These are phyloP conservation scores for Phialophora verrucosa DNA, from an alignment of 2,329 filamentous ascomycete species.

Conservation along the genomic window DNA sequence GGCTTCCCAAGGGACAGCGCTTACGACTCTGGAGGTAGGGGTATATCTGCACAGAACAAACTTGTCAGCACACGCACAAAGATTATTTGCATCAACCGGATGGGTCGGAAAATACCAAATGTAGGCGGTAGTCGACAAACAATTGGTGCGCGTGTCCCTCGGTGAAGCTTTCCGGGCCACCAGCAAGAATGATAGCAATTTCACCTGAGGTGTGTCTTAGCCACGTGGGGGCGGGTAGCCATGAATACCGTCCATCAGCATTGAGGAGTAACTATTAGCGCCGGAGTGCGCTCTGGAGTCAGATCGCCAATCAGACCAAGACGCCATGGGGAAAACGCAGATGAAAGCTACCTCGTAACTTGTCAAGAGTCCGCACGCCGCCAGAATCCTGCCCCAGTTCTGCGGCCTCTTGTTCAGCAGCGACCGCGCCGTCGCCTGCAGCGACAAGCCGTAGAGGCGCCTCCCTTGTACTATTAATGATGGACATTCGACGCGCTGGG, in stretches of 20 bases:
- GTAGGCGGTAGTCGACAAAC: constrained; percentile 22
- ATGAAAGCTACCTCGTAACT: constrained; percentile 7
- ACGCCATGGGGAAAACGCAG: not conserved
- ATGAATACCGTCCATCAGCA: constrained; percentile 2
- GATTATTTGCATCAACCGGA: not conserved
- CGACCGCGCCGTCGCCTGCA: constrained; percentile 10
- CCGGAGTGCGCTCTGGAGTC: not conserved
- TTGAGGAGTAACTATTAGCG: constrained; percentile 5
- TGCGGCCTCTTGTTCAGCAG: constrained; percentile 6
- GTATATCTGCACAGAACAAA: constrained; percentile 14
- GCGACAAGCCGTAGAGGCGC: constrained; percentile 18
- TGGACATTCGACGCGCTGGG: constrained; percentile 8
- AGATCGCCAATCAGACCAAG: not conserved
- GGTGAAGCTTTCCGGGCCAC: constrained; percentile 19
- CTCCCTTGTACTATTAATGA: constrained; percentile 12
- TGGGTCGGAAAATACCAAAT: constrained; percentile 13
- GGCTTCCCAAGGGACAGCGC: constrained; percentile 15
- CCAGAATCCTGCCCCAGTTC: not conserved
- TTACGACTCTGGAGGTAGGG: constrained; percentile 18
- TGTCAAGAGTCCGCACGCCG: constrained; percentile 10
- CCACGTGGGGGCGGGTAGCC: constrained; percentile 14
- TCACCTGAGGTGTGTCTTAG: constrained; percentile 17
- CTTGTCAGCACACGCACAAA: not conserved
- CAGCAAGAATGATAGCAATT: constrained; percentile 17
- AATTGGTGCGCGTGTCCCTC: constrained; percentile 12